Conservation (phyloP, 495 filamentous ascomycete species). For the Pseudevernia furfuracea region DNA sequence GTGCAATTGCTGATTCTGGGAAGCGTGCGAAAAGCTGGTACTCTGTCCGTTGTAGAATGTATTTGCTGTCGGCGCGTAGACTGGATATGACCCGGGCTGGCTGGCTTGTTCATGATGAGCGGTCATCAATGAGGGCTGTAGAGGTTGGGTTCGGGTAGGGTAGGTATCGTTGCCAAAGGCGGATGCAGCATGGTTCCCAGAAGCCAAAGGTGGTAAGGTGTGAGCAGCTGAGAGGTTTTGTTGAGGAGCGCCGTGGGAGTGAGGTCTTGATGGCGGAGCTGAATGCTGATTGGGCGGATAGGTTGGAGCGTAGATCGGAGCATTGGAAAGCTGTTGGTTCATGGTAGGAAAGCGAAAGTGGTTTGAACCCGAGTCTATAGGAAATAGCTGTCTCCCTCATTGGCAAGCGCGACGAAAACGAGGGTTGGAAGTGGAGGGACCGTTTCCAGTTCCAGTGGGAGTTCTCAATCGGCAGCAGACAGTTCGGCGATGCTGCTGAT, state of each 20-base stretch:
- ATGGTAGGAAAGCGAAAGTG: slow-evolving; percentile 17
- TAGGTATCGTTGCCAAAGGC: slow-evolving; percentile 7
- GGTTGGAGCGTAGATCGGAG: slow-evolving; percentile 11
- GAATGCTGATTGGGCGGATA: slow-evolving; percentile 13
- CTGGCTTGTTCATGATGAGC: not conserved
- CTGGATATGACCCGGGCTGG: slow-evolving; percentile 11
- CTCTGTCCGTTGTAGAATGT: slow-evolving; percentile 4
- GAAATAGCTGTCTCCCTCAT: slow-evolving; percentile 7
- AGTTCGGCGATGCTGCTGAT: not conserved
- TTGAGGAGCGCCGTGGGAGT: slow-evolving; percentile 9
- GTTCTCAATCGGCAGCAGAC: slow-evolving; percentile 1
- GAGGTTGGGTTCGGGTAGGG: slow-evolving; percentile 7
- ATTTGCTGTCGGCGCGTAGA: slow-evolving; percentile 21
- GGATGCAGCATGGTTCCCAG: not conserved
- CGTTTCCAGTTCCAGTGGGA: not conserved
- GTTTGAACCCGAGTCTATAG: not conserved
- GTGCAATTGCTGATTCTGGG: slow-evolving; percentile 6
- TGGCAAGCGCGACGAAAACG: not conserved
- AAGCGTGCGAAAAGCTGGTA: not conserved
- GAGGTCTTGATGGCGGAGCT: slow-evolving; percentile 9
- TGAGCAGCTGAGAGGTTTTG: slow-evolving; percentile 3
- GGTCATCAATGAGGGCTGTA: slow-evolving; percentile 7
- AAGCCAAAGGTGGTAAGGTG: slow-evolving; percentile 11
- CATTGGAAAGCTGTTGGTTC: slow-evolving; percentile 22
- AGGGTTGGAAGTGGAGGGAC: not conserved